These are phyloP conservation scores for Monosporascus sp. DNA, from an alignment of 2,329 filamentous ascomycete genomes.

Conservation along the genomic window DNA sequence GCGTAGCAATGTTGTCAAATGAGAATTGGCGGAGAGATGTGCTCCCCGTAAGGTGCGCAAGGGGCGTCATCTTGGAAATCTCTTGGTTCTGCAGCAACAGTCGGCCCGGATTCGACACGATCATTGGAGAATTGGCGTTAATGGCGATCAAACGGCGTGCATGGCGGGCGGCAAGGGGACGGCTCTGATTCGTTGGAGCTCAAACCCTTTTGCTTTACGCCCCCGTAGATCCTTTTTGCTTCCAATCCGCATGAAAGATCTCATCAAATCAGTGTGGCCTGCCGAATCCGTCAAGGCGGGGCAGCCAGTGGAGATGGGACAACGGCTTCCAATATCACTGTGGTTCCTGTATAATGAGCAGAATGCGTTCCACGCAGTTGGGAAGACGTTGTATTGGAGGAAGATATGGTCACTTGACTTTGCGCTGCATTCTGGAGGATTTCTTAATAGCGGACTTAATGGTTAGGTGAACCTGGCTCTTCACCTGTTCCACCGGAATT, in stretches of 20 bases:
- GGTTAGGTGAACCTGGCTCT: not conserved
- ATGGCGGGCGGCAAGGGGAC: conserved; percentile 20
- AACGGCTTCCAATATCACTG: not conserved
- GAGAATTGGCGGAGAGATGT: not conserved
- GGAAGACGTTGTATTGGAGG: not conserved
- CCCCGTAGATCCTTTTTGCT: conserved; percentile 5
- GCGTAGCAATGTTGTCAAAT: not conserved
- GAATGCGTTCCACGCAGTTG: not conserved
- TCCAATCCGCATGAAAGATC: conserved; percentile 6
- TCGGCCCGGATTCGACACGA: not conserved
- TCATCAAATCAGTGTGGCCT: not conserved
- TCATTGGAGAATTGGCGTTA: not conserved
- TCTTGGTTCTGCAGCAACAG: not conserved
- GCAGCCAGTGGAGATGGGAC: not conserved
- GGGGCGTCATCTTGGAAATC: not conserved
- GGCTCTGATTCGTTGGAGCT: conserved; percentile 15
- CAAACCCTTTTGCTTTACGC: not conserved
- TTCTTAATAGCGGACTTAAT: not conserved
- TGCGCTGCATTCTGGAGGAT: not conserved
- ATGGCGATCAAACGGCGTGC: conserved; percentile 1
- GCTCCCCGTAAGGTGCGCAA: not conserved
- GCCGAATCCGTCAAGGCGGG: not conserved
- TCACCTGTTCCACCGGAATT: not conserved
- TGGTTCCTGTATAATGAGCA: not conserved
- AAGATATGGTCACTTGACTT: not conserved